Conservation (phyloP, 1,284 basidiomycete genomes). For the Austroboletus niveus region DNA sequence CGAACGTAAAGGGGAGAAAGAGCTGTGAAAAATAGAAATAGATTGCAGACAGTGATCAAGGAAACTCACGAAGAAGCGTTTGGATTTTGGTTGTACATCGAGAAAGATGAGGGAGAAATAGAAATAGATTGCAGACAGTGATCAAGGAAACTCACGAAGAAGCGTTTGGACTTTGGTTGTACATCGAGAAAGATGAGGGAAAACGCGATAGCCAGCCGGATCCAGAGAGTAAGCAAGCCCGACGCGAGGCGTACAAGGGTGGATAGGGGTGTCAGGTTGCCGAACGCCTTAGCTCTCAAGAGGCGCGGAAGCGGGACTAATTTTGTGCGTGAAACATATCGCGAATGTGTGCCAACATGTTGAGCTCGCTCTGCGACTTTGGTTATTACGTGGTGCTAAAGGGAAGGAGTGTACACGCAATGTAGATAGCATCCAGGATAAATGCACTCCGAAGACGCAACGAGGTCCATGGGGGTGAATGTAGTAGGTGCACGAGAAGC, state of each 20-base stretch:
- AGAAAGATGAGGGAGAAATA: conserved; percentile 95
- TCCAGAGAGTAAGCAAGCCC: conserved; percentile 89
- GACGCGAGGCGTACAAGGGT: conserved; percentile 81
- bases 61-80: conserved; percentile 87
- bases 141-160: conserved; percentile 74
- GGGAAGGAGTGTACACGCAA: conserved; percentile 75
- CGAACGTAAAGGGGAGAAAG: conserved; percentile 92
- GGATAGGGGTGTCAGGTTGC: conserved; percentile 90
- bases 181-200: conserved; percentile 93
- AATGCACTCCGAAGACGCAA: conserved; percentile 93
- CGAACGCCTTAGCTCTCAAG: conserved; percentile 93
- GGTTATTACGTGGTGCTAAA: conserved; percentile 70
- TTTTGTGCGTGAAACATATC: conserved; percentile 98
- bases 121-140: no score
- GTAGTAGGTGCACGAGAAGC: conserved; percentile 81
- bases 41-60: conserved; percentile 1
- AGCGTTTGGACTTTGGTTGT: conserved; percentile 83
- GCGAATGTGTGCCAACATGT: conserved; percentile 85
- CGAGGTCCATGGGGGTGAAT: conserved; percentile 86
- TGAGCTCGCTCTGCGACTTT: conserved; percentile 65
- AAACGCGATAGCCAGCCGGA: conserved; percentile 86
- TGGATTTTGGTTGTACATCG: conserved; percentile 85
- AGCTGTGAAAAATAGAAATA: conserved; percentile 50
- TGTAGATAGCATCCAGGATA: conserved; percentile 90
- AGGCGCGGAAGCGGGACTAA: conserved; percentile 95